These are phyloP conservation scores for Athelia sp. DNA, from an alignment of 1,284 basidiomycete species.

Conservation along the genomic window DNA sequence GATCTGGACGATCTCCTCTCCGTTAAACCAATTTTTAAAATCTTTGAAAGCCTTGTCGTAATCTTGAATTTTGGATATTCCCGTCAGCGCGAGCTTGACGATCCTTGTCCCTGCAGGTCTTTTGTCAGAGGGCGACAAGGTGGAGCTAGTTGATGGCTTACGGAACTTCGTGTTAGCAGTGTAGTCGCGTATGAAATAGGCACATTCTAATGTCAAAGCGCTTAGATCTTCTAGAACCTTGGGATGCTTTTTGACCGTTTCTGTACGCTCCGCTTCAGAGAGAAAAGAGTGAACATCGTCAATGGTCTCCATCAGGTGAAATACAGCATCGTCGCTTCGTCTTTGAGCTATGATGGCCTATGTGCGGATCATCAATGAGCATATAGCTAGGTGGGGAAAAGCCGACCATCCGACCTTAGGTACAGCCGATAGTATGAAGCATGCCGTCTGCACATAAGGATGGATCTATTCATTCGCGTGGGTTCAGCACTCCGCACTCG, in stretches of 20 bases:
- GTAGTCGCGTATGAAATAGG: slow-evolving; percentile 14
- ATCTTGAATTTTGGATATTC: background rate
- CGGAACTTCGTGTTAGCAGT: slow-evolving; percentile 9
- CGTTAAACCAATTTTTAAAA: background rate
- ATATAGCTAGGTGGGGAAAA: background rate
- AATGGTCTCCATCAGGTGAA: background rate
- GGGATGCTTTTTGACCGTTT: slow-evolving; percentile 5
- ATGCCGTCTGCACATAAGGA: background rate
- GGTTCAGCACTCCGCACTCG: background rate
- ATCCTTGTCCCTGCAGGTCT: background rate
- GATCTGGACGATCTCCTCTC: background rate
- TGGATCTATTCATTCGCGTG: background rate
- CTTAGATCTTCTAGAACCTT: slow-evolving; percentile 6
- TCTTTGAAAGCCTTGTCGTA: background rate
- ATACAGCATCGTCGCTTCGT: background rate
- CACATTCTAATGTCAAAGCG: slow-evolving; percentile 11
- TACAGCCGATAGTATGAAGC: background rate
- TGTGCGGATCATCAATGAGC: background rate
- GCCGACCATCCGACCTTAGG: background rate
- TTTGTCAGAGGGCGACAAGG: no score
- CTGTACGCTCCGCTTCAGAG: background rate
- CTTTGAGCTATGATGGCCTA: background rate
- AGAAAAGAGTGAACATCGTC: background rate
- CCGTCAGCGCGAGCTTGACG: background rate
- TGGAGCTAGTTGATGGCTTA: no score